Conservation (phyloP, 108 stramenopile genomes). For the Thalassiosira profunda region DNA sequence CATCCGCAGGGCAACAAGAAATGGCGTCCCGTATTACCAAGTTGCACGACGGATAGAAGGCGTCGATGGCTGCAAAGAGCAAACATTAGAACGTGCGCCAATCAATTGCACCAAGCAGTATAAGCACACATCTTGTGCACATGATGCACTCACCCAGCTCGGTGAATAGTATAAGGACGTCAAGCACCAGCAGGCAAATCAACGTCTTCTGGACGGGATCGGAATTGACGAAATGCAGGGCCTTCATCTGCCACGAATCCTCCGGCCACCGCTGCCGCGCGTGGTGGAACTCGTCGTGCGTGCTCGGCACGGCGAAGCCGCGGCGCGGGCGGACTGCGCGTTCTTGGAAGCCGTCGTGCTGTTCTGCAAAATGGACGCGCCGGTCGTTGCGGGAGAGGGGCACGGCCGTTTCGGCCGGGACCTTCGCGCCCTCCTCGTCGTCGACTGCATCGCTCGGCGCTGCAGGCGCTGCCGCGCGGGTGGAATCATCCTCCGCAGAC, state of each 20-base stretch:
- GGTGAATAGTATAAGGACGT: background rate
- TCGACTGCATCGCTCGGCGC: no score
- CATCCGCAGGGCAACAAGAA: background rate
- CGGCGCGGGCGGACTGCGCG: no score
- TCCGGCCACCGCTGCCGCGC: background rate
- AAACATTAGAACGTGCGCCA: no score
- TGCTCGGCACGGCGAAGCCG: background rate
- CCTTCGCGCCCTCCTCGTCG: no score
- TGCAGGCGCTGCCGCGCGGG: no score
- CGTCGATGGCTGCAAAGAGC: background rate
- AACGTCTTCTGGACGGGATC: background rate
- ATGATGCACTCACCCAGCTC: conserved; percentile 18
- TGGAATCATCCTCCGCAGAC: no score
- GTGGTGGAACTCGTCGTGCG: background rate
- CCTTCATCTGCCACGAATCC: background rate
- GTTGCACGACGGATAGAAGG: background rate
- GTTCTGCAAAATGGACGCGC: no score
- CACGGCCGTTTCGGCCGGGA: no score
- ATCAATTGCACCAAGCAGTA: background rate
- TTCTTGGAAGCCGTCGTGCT: no score
- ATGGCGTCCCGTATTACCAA: background rate
- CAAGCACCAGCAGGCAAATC: background rate
- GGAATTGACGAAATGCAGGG: background rate
- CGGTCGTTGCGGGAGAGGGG: no score
- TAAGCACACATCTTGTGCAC: background rate